phyloP scores from a whole-genome alignment of 2,329 filamentous ascomycete species.

The Microsporum ferrugineum region DNA sequence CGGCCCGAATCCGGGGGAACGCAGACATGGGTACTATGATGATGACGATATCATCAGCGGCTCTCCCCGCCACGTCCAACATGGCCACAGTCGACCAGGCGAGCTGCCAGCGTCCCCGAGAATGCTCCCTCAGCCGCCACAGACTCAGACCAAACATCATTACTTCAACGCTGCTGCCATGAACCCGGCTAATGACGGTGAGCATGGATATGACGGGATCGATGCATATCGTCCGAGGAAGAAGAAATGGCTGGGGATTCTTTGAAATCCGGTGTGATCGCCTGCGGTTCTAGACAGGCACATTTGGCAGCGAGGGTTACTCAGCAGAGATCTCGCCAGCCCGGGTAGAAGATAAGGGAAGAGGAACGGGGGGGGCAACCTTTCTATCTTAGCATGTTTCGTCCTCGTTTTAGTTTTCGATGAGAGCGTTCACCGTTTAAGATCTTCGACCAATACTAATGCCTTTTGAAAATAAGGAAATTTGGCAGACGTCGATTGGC shows the following conservation, averaged over 20 bases:
- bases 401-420: background rate
- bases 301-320: background rate
- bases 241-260: constrained; percentile 18
- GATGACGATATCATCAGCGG: background rate
- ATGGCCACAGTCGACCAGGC: background rate
- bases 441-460: background rate
- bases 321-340: background rate
- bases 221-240: constrained; percentile 23
- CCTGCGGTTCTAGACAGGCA: background rate
- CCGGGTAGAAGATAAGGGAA: background rate
- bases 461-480: background rate
- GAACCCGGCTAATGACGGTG: constrained; percentile 12
- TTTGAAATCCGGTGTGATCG: constrained; percentile 8
- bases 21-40: constrained; percentile 1
- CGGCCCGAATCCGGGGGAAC: constrained; percentile 5
- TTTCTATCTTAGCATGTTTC: background rate
- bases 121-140: constrained; percentile 1
- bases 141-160: background rate
- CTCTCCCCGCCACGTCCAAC: background rate
- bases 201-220: constrained; percentile 20
- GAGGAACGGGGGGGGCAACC: background rate
- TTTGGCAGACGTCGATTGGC: background rate
- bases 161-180: background rate
- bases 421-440: background rate
- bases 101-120: background rate